Evolutionary conservation across 2,329 filamentous ascomycete genomes (phyloP).

Genomic region (Aspergillus sp.): DNA sequence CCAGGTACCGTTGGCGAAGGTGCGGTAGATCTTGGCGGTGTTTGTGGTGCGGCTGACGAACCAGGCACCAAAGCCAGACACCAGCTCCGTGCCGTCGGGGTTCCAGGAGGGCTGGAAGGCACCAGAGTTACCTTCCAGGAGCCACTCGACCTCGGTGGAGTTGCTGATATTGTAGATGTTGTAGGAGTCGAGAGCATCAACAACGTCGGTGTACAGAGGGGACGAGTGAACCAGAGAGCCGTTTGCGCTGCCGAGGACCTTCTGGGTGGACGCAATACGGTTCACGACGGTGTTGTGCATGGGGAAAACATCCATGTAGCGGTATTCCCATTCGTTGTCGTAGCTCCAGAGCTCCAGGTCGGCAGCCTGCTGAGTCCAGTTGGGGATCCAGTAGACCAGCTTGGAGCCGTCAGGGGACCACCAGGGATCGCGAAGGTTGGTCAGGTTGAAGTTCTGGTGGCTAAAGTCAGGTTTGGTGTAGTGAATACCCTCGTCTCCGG

Average conservation of each 20-base stretch:
- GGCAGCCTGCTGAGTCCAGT: constrained; percentile 29
- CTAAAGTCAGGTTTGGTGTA: constrained; percentile 3
- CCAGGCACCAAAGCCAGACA: constrained; percentile 46
- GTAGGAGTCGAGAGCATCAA: constrained; percentile 5
- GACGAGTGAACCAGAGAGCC: constrained; percentile 33
- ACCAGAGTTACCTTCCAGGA: constrained; percentile 1
- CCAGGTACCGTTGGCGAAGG: constrained; percentile 22
- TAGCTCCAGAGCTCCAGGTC: constrained; percentile 42
- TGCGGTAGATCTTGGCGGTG: not conserved
- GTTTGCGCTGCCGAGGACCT: constrained; percentile 43
- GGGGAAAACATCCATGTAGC: constrained; percentile 49
- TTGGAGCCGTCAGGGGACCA: constrained; percentile 40
- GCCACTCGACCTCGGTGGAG: not conserved
- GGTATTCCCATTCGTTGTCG: constrained; percentile 46
- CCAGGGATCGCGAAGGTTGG: constrained; percentile 16
- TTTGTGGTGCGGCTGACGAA: constrained; percentile 37
- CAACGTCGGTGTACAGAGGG: constrained; percentile 31
- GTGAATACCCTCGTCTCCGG: constrained; percentile 4
- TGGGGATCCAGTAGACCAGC: constrained; percentile 28
- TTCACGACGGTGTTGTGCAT: constrained; percentile 28
- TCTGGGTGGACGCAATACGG: constrained; percentile 40
- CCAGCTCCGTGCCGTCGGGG: constrained; percentile 41
- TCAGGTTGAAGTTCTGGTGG: constrained; percentile 5
- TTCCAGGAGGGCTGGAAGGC: constrained; percentile 42
- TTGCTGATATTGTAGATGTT: not conserved